A percentile compares a stretch with the other conserved stretches of the same genome.
Conservation (phyloP, 768 basidiomycete genomes). For the Russula sp. region DNA sequence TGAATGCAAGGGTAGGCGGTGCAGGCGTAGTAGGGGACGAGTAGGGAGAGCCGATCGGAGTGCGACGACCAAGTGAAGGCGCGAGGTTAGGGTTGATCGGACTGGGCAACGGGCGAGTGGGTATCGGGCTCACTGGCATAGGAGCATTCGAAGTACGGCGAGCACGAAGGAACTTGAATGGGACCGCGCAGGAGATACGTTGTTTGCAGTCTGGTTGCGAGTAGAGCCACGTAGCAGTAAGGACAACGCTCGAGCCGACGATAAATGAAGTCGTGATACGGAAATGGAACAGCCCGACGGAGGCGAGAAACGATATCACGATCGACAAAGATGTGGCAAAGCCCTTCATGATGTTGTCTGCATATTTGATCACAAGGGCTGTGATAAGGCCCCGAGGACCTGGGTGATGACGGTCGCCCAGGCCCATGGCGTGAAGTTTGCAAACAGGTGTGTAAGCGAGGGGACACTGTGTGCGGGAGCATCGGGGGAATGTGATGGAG, state of each 20-base stretch:
- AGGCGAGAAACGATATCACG: constrained; percentile 91
- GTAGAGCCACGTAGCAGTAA: constrained; percentile 89
- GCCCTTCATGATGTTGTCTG: constrained; percentile 89
- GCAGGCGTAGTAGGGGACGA: constrained; percentile 30
- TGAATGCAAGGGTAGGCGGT: constrained; percentile 21
- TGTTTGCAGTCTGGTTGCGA: constrained; percentile 55
- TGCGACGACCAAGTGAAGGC: constrained; percentile 27
- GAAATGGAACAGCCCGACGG: constrained; percentile 87
- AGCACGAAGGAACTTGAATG: constrained; percentile 27
- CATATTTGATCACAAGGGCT: constrained; percentile 92
- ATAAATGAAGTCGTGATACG: constrained; percentile 82
- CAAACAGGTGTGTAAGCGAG: constrained; percentile 58
- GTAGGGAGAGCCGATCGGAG: constrained; percentile 27
- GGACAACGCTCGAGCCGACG: constrained; percentile 77
- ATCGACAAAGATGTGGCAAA: constrained; percentile 95
- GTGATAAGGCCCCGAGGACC: constrained; percentile 88
- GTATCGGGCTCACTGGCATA: constrained; percentile 22
- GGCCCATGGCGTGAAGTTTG: constrained; percentile 86
- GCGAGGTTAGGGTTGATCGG: constrained; percentile 21
- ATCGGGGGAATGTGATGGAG: constrained; percentile 37
- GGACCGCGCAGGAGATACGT: constrained; percentile 3
- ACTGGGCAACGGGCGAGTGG: constrained; percentile 19
- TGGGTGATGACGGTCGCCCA: constrained; percentile 88
- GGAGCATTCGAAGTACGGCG: constrained; percentile 27
- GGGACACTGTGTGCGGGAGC: constrained; percentile 35